These are phyloP conservation scores for Podospora anserina DNA, from an alignment of 495 filamentous ascomycete species.

Conservation along the genomic window DNA sequence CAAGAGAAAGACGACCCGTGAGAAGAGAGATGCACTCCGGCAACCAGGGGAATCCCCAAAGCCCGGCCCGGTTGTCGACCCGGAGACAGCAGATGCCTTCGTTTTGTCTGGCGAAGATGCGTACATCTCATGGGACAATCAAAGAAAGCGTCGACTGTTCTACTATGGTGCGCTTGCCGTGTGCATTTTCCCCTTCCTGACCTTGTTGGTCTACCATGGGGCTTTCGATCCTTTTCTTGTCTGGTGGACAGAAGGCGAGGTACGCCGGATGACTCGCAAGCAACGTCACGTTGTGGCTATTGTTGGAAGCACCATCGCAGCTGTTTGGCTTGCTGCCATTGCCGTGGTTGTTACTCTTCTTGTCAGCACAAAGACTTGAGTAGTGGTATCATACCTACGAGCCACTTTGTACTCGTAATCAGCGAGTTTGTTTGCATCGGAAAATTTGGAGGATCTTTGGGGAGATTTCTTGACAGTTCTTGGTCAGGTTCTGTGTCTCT, in stretches of 20 bases:
- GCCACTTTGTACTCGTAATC: neutral
- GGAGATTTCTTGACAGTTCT: constrained; percentile 7
- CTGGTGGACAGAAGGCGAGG: constrained; percentile 39
- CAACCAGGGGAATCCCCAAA: neutral
- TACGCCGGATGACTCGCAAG: constrained; percentile 22
- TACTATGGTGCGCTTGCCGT: constrained; percentile 32
- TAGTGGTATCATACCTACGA: neutral
- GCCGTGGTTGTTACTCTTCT: constrained; percentile 12
- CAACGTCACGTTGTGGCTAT: constrained; percentile 31
- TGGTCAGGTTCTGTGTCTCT: constrained; percentile 9
- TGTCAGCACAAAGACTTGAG: constrained; percentile 7
- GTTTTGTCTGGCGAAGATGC: constrained; percentile 22
- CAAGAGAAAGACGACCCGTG: constrained; percentile 11
- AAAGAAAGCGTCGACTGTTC: constrained; percentile 24
- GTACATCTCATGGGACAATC: constrained; percentile 29
- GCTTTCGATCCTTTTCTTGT: constrained; percentile 26
- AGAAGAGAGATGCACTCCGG: neutral
- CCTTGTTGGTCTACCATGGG: constrained; percentile 29
- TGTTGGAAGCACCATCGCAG: constrained; percentile 20
- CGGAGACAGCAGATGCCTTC: constrained; percentile 17
- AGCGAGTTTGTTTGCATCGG: constrained; percentile 3
- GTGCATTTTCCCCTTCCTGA: constrained; percentile 36
- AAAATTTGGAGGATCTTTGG: constrained; percentile 11
- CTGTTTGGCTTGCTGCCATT: constrained; percentile 21
- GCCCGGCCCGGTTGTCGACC: constrained; percentile 6